Percentiles rank a stretch among this genome's conserved stretches.
These are phyloP conservation scores for Cladosporium sp. DNA, from an alignment of 2,329 filamentous ascomycete species.

Conservation along the genomic window DNA sequence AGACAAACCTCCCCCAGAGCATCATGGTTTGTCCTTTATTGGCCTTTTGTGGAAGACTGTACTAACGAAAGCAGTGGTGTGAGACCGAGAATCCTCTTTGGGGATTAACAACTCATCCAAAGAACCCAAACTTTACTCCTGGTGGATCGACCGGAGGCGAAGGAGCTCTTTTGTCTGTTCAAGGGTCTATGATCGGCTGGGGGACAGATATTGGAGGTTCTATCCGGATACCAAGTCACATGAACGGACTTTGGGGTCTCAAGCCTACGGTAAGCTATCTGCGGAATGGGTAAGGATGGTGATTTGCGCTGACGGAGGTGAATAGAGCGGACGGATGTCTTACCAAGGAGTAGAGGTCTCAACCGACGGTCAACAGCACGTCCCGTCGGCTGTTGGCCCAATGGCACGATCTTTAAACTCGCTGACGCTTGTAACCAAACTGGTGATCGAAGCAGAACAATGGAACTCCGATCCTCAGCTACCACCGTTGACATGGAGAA, in stretches of 20 bases:
- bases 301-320: neutral
- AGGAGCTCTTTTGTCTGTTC: slow-evolving; percentile 35
- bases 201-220: slow-evolving; percentile 52
- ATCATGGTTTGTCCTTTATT: slow-evolving; percentile 42
- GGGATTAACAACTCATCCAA: slow-evolving; percentile 46
- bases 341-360: slow-evolving; percentile 57
- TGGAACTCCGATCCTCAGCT: slow-evolving; percentile 41
- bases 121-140: slow-evolving; percentile 39
- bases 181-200: slow-evolving; percentile 43
- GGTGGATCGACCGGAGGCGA: slow-evolving; percentile 48
- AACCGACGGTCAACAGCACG: slow-evolving; percentile 60
- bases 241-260: slow-evolving; percentile 47
- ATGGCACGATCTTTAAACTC: slow-evolving; percentile 51
- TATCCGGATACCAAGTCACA: slow-evolving; percentile 45
- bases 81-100: slow-evolving; percentile 52
- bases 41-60: no score
- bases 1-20: slow-evolving; percentile 49
- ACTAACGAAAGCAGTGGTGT: slow-evolving; percentile 41
- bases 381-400: slow-evolving; percentile 59
- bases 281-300: no score
- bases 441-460: slow-evolving; percentile 29
- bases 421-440: slow-evolving; percentile 40
- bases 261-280: slow-evolving; percentile 41
- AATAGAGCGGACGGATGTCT: slow-evolving; percentile 52
- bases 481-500: slow-evolving; percentile 39